Evolutionary conservation across 108 stramenopile genomes (phyloP), one percentile per base, ranked within the genome.

Genomic region (Fistulifera solaris): DNA sequence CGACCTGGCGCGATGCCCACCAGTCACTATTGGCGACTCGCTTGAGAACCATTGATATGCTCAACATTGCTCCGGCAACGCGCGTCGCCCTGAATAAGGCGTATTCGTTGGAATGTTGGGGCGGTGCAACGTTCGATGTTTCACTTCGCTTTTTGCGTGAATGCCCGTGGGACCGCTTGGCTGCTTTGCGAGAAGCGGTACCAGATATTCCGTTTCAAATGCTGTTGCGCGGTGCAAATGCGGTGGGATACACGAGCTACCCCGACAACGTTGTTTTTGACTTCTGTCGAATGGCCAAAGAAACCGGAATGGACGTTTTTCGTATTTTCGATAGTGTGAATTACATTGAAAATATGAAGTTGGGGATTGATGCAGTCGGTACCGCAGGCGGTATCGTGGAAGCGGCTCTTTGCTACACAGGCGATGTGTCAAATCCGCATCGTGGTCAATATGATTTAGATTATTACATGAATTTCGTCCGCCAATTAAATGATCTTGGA

Each of bases 1-100:
- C 95, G 19, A 98, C 95, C 14, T 94, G 92, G 95, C 80, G 97
- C 21, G 97, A 98, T 75, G 95, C 97, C 10, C 97, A 98, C 62
- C 97, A 98, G 63, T 93, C 90, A 3, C 78, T 98, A 14, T 74
- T 98, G 41, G 97, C 97, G 10, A 98, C 95, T 24, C 77, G 95
- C n/a, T 72, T 96, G 67, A 75, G 95, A 40, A 96, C 95, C 18
- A 56, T 60, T 31, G 97, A 98, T 61, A 61, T 98, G 42, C 76
- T 94, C 27, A 81, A 82, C 26, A 83, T 89, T 43, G 93, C 95
- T 38, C 75, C 81, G 22, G 85, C 93, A 14, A 98, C 94, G 14
- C 81, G 72, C 31, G 65, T 66, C 44, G 77, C 76, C 27, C 72
- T 82, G 40, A 58, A 66, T n/a, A 78, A 78, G 24, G 66, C 63